Conservation (phyloP, 257 asterid species). For the Solanum boliviense region DNA sequence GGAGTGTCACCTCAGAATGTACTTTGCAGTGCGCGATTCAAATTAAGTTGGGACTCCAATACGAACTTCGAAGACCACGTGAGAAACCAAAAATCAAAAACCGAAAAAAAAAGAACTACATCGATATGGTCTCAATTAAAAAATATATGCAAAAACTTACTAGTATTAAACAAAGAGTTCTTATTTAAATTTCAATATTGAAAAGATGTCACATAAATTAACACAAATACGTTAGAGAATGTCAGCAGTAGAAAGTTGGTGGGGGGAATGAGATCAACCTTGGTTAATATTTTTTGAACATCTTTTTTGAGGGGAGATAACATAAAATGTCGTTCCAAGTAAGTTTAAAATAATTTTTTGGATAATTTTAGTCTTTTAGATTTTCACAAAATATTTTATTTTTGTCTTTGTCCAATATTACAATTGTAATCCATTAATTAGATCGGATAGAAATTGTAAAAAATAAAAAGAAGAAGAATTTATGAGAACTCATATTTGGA, state of each 20-base stretch:
- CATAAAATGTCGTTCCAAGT: not conserved
- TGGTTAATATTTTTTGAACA: not conserved
- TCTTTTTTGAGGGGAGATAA: not conserved
- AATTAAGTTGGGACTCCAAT: no score
- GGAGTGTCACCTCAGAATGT: rapidly evolving
- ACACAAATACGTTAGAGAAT: not conserved
- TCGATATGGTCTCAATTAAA: not conserved
- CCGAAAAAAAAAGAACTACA: not conserved
- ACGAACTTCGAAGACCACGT: no score
- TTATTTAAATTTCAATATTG: no score
- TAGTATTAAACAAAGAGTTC: no score
- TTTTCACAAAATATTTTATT: no score
- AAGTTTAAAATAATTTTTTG: no score
- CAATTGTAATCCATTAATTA: no score
- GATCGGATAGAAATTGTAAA: no score
- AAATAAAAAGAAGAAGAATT: rapidly evolving
- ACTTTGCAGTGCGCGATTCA: no score
- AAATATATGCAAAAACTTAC: not conserved
- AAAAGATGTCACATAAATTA: not conserved
- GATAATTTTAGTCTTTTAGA: no score
- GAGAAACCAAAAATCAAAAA: no score
- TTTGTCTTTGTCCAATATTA: no score
- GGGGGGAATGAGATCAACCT: conserved; percentile 16
- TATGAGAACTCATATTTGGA: not conserved
- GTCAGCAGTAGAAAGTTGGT: not conserved